Evolutionary conservation across 306 rosid genomes (phyloP), one percentile per base, ranked within the genome.

Genomic region (Boehmeria nivea): DNA sequence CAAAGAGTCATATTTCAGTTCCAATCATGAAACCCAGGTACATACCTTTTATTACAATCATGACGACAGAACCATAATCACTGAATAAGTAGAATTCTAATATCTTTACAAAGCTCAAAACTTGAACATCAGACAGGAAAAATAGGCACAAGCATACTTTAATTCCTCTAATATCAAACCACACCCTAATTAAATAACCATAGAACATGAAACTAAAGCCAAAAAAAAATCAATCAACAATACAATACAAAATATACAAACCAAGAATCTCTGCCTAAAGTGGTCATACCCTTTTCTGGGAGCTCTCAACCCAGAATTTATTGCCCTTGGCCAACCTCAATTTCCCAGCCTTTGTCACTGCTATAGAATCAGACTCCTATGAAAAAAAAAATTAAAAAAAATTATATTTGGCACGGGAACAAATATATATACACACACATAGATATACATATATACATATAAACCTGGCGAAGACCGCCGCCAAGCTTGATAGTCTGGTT

Each of bases 401-500:
- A 7, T 15, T 20, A 51, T 23, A 9, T 9, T 20, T 31, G 8
- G 14, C 25, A 51, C n/a, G 21, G 22, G 17, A 49, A 16, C 3
- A 27, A 18, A 45, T 16, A 12, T n/a, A n/a, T n/a, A n/a, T n/a
- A n/a, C n/a, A n/a, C n/a, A n/a, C n/a, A 12, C 5, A 10, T 27
- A 2, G 12, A 24, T 3, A 8, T 13, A 24, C 4, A 8, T 19
- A n/a, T n/a, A 24, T 23, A 69, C 24, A 55, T 5, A 43, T 34
- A 21, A 49, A 79, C 97, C 94, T 84, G 99, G 27, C 74, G 81
- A 31, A 91, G 84, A 56, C 99, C 96, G 0, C 95, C 79, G 40
- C 95, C 99, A 28, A 91, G 96, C 82, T 84, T 90, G 59, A 90
- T 80, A 16, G 95, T 90, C 50, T 82, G 88, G 69, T 90, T 80